A percentile compares a stretch with the other conserved stretches of the same genome.
Evolutionary conservation across 306 rosid species (phyloP).

Genomic region (Pueraria montana): DNA sequence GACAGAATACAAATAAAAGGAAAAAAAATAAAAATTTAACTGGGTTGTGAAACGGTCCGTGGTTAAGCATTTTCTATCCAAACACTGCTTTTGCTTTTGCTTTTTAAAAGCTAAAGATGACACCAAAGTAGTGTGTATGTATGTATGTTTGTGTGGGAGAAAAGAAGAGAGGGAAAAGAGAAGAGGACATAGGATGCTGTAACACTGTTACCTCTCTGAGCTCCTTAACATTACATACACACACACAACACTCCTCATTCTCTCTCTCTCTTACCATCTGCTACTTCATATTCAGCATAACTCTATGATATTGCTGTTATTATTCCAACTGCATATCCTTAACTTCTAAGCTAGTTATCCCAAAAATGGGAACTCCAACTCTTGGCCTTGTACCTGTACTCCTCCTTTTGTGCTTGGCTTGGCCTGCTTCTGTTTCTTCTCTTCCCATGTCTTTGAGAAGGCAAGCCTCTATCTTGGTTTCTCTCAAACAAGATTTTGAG

Average conservation of each 20-base stretch:
- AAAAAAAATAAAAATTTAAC: constrained; percentile 17
- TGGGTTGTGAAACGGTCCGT: constrained; percentile 65
- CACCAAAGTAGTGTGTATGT: constrained; percentile 55
- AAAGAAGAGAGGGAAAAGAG: constrained; percentile 16
- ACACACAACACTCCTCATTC: background rate
- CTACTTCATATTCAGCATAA: constrained; percentile 46
- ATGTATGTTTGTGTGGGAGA: constrained; percentile 34
- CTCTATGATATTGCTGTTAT: constrained; percentile 28
- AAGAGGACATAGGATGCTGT: constrained; percentile 56
- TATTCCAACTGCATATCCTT: constrained; percentile 33
- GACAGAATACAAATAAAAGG: constrained; percentile 35
- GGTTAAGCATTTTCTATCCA: constrained; percentile 62
- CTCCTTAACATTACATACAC: constrained; percentile 44
- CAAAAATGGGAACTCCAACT: constrained; percentile 50
- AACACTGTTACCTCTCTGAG: constrained; percentile 30
- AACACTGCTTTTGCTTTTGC: constrained; percentile 78
- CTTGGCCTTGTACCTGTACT: constrained; percentile 44
- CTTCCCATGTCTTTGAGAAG: constrained; percentile 57
- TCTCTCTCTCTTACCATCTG: constrained; percentile 35
- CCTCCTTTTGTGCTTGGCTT: constrained; percentile 50
- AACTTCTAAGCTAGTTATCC: constrained; percentile 41
- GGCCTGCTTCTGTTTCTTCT: constrained; percentile 58
- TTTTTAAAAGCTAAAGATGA: constrained; percentile 79
- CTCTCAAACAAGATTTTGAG: constrained; percentile 70
- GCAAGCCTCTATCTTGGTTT: constrained; percentile 81